Conservation (phyloP, 164 flowering plant species). For the Pachysandra terminalis region DNA sequence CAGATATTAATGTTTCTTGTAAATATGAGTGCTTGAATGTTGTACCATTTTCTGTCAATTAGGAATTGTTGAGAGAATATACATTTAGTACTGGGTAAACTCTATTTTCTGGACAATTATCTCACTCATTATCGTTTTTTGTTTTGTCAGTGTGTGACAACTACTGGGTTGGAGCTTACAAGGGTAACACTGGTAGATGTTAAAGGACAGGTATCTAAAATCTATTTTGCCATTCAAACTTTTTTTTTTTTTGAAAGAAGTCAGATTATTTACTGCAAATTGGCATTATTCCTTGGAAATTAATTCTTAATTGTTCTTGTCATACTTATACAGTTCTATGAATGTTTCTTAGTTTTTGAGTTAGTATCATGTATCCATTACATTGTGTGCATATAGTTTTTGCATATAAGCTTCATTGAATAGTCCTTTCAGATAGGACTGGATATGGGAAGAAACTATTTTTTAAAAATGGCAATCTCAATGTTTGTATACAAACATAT, state of each 20-base stretch:
- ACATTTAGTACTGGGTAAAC: background rate
- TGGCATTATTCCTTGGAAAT: too few relatives aligned
- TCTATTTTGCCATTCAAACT: background rate
- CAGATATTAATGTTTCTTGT: background rate
- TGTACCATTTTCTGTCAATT: background rate
- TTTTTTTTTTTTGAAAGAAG: slow-evolving; percentile 8
- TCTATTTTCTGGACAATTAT: background rate
- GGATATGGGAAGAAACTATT: too few relatives aligned
- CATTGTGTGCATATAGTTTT: too few relatives aligned
- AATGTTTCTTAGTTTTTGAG: too few relatives aligned
- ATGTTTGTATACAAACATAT: too few relatives aligned
- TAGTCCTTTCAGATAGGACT: too few relatives aligned
- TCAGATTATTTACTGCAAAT: background rate
- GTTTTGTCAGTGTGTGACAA: slow-evolving; percentile 66
- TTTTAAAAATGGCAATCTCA: too few relatives aligned
- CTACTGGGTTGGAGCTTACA: slow-evolving; percentile 87
- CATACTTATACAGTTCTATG: too few relatives aligned
- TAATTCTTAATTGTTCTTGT: too few relatives aligned
- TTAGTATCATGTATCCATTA: too few relatives aligned
- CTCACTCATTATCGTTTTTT: slow-evolving; percentile 1
- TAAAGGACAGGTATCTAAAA: slow-evolving; percentile 58
- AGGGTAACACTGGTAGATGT: slow-evolving; percentile 77
- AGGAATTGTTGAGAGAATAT: background rate
- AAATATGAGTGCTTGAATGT: background rate
- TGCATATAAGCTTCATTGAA: too few relatives aligned